Evolutionary conservation across 495 filamentous ascomycete species (phyloP), one percentile per base, ranked within the genome.

Genomic region (Penicillium egyptiacum): DNA sequence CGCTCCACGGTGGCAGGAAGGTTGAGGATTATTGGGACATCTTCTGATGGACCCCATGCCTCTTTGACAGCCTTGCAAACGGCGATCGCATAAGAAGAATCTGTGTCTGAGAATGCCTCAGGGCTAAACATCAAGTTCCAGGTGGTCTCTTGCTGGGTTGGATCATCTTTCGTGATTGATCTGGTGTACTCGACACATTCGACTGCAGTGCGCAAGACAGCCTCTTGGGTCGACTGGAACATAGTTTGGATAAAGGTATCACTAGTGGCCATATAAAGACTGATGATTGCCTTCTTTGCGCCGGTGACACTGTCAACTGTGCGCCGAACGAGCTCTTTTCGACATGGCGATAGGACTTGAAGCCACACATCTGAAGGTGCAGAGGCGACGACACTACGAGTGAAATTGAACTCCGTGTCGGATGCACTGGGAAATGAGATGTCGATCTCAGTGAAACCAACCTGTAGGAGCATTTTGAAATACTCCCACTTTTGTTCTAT

Each of bases 361-460:
- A 96, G 73, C 84, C 85, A 94, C 23, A 96, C 91, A 72, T 96
- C 90, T 60, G 88, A 85, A 20, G 91, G 91, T 16, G 91, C 83
- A 2, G 79, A 78, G 22, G 86, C 89, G 57, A 95, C 81, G 30
- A 95, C 71, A 50, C 84, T 82, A 30, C 39, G 39, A 41, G 90
- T 94, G 70, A 95, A 96, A 70, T 92, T 88, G 76, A 87, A 95
- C 65, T 96, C 91, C 63, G 88, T 93, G 65, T 91, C 83, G 17
- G 88, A 91, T 17, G 91, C 87, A 5, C 89, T 90, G 39, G 91
- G 91, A 70, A 91, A 96, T 1, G 89, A 92, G 17, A 94, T 83
- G 63, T 96, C 91, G 60, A 96, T 93, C 70, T 96, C 91, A 69
- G 92, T 96, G 78, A 93, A 96, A 58, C 91, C 91, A 46, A 94